A percentile compares a stretch with the other conserved stretches of the same genome.
Conservation (phyloP, 176 grass and related monocot genomes). For the Oryza nivara region DNA sequence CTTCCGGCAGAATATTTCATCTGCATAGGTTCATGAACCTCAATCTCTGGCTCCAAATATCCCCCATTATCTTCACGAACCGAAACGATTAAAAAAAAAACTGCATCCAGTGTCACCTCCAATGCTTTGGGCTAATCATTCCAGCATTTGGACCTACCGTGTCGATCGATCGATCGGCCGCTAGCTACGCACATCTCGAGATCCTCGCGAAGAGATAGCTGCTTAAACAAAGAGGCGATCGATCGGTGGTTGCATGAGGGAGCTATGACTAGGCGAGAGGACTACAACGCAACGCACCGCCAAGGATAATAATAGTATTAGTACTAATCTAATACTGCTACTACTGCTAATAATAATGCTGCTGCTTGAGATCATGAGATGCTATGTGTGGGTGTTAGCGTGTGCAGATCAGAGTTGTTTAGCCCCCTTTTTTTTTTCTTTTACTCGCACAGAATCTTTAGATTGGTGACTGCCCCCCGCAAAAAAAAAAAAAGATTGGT, state of each 20-base stretch:
- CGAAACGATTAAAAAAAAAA: not conserved
- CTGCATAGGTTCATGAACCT: not conserved
- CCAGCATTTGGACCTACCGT: conserved; percentile 42
- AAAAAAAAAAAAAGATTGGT: not conserved
- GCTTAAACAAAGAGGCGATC: conserved; percentile 29
- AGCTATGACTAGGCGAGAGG: not conserved
- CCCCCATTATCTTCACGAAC: not conserved
- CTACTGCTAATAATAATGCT: not conserved
- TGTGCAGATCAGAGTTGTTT: not conserved
- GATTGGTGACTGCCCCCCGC: not conserved
- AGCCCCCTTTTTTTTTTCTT: not conserved
- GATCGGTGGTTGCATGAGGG: conserved; percentile 38
- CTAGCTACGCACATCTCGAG: conserved; percentile 32
- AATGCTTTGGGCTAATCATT: conserved; percentile 39
- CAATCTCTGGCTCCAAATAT: not conserved
- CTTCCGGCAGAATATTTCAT: not conserved
- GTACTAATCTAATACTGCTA: not conserved
- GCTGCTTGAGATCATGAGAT: not conserved
- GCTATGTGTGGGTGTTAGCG: not conserved
- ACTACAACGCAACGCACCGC: not conserved
- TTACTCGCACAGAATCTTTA: conserved; percentile 1
- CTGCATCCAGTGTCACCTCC: not conserved
- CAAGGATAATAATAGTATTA: not conserved
- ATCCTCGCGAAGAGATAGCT: conserved; percentile 23
- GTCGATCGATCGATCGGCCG: conserved; percentile 22